Evolutionary conservation across 306 rosid species (phyloP).

Genomic region (cucumber (Cucumis sativus)): Cucumber_9930_V3 NC_026657.2:25855001-25855500

Average conservation of each 20-base stretch:
- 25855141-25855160: constrained; percentile 47
- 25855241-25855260: constrained; percentile 26
- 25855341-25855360: neutral
- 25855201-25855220: constrained; percentile 31
- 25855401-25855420: too few relatives aligned
- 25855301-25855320: constrained; percentile 62
- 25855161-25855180: constrained; percentile 52
- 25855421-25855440: too few relatives aligned
- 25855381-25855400: too few relatives aligned
- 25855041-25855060: neutral
- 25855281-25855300: constrained; percentile 70
- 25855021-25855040: neutral
- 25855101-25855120: constrained; percentile 54
- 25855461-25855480: too few relatives aligned
- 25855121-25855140: constrained; percentile 39
- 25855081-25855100: too few relatives aligned
- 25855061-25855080: too few relatives aligned
- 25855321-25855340: neutral
- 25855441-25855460: too few relatives aligned
- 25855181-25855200: constrained; percentile 48
- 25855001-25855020: constrained; percentile 45
- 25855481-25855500: too few relatives aligned
- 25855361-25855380: too few relatives aligned
- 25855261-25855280: constrained; percentile 27
- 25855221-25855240: constrained; percentile 35